Conservation (phyloP, 1,139 yeast species). For the Suhomyces maxii region DNA sequence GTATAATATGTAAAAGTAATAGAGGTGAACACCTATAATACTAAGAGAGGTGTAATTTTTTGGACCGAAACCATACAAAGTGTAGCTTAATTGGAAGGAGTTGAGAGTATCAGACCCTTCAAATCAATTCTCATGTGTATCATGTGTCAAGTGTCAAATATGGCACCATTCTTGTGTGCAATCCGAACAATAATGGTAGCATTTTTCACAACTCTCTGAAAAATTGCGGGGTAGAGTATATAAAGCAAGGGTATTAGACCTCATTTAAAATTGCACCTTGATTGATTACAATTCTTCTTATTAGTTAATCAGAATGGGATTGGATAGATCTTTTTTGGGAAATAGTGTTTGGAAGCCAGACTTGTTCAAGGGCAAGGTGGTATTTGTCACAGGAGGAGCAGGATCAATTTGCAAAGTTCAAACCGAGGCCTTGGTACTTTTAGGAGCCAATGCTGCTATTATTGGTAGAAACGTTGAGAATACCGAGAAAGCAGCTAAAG, state of each 20-base stretch:
- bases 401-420: conserved; percentile 29
- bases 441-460: conserved; percentile 29
- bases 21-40: neutral
- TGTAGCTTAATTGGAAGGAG: no score
- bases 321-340: conserved; percentile 28
- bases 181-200: neutral
- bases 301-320: conserved; percentile 1
- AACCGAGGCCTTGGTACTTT: conserved; percentile 27
- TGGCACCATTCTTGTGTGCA: no score
- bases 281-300: neutral
- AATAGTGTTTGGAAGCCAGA: conserved; percentile 52
- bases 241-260: neutral
- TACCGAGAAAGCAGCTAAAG: conserved; percentile 56
- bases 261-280: neutral
- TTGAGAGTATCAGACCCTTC: no score
- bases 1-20: conserved; percentile 4
- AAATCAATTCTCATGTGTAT: no score
- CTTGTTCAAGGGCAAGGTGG: conserved; percentile 74
- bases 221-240: conserved; percentile 3
- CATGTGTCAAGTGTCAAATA: no score
- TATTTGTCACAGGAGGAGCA: conserved; percentile 31
- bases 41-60: neutral
- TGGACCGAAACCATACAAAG: no score
- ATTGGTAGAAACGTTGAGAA: conserved; percentile 26
- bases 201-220: neutral